Base-by-base conservation (phyloP, 2,329 filamentous ascomycete genomes). In the Fusarium liriodendri region DNA sequence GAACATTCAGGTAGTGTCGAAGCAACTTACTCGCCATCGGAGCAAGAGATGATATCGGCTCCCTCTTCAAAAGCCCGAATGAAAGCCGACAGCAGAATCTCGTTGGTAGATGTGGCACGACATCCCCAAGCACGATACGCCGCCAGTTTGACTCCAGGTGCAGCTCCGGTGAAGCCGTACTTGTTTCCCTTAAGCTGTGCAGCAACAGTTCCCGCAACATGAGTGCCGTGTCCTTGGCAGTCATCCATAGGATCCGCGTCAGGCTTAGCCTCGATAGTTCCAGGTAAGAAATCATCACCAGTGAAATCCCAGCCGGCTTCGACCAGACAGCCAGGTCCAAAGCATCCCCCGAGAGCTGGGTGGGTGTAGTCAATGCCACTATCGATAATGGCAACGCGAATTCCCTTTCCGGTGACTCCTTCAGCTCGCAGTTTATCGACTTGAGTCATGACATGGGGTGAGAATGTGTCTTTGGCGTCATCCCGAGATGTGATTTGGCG, bases 291-390 rank as follows among this genome's bases (percentile, higher is more conserved):
- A 71, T 86, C 86, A 82, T 91, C 87, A 10, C 88, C 89, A 11
- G 90, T 85, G 60, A 89, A 82, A 69, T 90, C 88, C 62, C 83
- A 83, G 10, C 90, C 90, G 69, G 84, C 86, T 7, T 84, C 83
- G 22, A 92, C 87, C 61, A 91, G 80, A 76, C 86, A 91, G 14
- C 87, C 88, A 5, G 83, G 76, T 5, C 90, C 90, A 76, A 91
- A 91, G 75, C 89, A 89, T 61, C 89, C 89, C 18, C 90, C 90
- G 3, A 92, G 85, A n/a, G 88, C 87, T 2, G 89, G 88, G 74
- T 92, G 89, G 0, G 82, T 85, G 77, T 91, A 92, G 77, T 92
- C 90, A 58, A 90, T 83, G 71, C 87, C 87, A 18, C 84, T 86
- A 76, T 88, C 87, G 40, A 89, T 82, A 25, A 89, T 80, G 52